Conservation (phyloP, 257 asterid species). For the Solanum bukasovii region DNA sequence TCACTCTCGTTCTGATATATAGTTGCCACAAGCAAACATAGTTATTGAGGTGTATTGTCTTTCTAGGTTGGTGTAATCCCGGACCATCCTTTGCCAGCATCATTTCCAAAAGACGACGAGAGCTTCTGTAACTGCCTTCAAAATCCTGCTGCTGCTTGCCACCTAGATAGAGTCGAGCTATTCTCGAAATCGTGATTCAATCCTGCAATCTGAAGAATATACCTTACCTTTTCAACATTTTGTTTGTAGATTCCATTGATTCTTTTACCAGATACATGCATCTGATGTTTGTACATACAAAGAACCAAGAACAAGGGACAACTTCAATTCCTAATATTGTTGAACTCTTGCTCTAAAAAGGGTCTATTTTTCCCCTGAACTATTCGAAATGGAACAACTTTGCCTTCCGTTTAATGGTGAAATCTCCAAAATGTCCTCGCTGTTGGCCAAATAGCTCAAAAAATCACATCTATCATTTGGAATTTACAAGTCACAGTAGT, state of each 20-base stretch:
- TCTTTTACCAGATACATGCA: conserved; percentile 7
- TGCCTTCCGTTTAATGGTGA: background rate
- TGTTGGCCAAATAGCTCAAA: background rate
- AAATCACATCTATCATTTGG: background rate
- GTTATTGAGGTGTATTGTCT: background rate
- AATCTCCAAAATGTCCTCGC: background rate
- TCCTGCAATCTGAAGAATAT: background rate
- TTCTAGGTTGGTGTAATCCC: conserved; percentile 77
- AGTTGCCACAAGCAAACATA: background rate
- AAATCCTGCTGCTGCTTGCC: conserved; percentile 71
- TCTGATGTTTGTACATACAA: background rate
- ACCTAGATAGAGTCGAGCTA: conserved; percentile 42
- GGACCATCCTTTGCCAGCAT: conserved; percentile 68
- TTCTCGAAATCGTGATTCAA: conserved; percentile 36
- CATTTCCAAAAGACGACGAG: conserved; percentile 81
- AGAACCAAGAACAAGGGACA: background rate
- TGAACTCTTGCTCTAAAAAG: background rate
- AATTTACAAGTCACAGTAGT: background rate
- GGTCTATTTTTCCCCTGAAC: background rate
- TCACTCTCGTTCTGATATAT: background rate
- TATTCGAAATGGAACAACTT: background rate
- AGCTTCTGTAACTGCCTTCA: conserved; percentile 81
- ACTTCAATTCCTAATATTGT: background rate
- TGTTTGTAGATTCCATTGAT: conserved; percentile 6
- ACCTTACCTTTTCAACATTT: background rate